Base-by-base conservation (phyloP, 352 stramenopile genomes). In the Phytophthora idaei region DNA sequence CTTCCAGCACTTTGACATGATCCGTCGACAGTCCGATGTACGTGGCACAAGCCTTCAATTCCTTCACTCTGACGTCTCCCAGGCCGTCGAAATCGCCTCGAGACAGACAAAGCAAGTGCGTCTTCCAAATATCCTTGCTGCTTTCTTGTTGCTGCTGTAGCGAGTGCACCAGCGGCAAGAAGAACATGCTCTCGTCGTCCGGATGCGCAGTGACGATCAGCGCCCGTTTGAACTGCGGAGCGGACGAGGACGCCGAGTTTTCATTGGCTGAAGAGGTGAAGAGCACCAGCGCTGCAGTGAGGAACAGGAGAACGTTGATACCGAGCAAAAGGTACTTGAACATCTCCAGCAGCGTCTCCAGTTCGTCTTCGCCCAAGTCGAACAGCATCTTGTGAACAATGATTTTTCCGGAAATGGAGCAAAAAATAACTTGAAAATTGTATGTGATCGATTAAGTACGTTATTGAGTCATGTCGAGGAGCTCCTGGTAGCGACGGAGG, bases 181-280 rank as follows among this genome's bases (percentile, higher is more conserved):
- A 99, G 71, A 99, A 99, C 95, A 99, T 98, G 74, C 90, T 97
- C 76, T 99, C 96, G 71, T 99, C 96, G 66, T 99, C 96, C 42
- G 96, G 96, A 78, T 99, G 96, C n/a, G 95, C 94, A 7, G 91
- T 98, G 44, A 99, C 88, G 8, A 98, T 63, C 53, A 95, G 64
- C 56, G 85, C 84, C 1, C 65, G 71, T 47, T 89, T 90, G 6
- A 64, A 52, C n/a, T 54, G 61, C 14, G 14, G 27, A 41, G 45
- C 9, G 8, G 54, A 66, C 28, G 41, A 64, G 1, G 56, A 48
- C 14, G 37, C 12, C 15, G 42, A 0, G 27, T 50, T 39, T 31
- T 65, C 41, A 17, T 62, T 29, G 11, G 46, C 34, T 1, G 66
- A 57, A 8, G 58, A 50, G 0, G 67, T 83, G 11, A 66, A 49